Conservation (phyloP, 75 land plant genomes). For the Selaginella moellendorffii region DNA sequence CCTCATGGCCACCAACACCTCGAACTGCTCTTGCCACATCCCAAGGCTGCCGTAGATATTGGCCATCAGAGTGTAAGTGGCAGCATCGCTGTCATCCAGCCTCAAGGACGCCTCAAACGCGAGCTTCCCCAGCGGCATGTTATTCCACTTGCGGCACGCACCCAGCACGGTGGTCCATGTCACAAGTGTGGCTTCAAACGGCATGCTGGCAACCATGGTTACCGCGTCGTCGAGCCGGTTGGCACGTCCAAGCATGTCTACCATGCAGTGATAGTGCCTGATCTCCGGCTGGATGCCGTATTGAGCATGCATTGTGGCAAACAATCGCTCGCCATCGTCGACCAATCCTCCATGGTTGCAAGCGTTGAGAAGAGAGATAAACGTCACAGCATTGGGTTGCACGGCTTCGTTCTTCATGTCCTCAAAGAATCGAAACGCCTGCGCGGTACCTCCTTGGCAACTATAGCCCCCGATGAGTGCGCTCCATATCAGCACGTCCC, state of each 20-base stretch:
- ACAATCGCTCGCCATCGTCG: constrained; percentile 25
- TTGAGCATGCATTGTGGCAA: constrained; percentile 17
- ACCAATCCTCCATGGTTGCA: constrained; percentile 35
- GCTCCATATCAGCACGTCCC: no score
- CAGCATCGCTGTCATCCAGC: no score
- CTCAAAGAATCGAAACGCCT: constrained; percentile 28
- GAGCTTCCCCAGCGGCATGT: constrained; percentile 30
- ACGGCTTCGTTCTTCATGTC: constrained; percentile 19
- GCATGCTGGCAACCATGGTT: constrained; percentile 23
- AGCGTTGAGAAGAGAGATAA: constrained; percentile 30
- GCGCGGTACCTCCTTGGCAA: no score
- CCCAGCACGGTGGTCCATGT: constrained; percentile 36
- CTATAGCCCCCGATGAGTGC: no score
- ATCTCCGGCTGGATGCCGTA: constrained; percentile 28
- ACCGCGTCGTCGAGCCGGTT: constrained; percentile 36
- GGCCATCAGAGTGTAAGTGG: no score
- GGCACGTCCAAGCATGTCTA: constrained; percentile 37
- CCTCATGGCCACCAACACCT: no score
- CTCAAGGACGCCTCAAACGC: no score
- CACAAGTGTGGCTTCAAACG: constrained; percentile 27
- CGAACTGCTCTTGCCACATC: no score
- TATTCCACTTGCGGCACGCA: constrained; percentile 26
- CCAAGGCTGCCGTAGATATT: no score
- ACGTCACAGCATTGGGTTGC: constrained; percentile 26
- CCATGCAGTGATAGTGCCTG: constrained; percentile 42